Evolutionary conservation across 2,329 filamentous ascomycete species (phyloP).

Genomic region (Neonectria magnoliae): DNA sequence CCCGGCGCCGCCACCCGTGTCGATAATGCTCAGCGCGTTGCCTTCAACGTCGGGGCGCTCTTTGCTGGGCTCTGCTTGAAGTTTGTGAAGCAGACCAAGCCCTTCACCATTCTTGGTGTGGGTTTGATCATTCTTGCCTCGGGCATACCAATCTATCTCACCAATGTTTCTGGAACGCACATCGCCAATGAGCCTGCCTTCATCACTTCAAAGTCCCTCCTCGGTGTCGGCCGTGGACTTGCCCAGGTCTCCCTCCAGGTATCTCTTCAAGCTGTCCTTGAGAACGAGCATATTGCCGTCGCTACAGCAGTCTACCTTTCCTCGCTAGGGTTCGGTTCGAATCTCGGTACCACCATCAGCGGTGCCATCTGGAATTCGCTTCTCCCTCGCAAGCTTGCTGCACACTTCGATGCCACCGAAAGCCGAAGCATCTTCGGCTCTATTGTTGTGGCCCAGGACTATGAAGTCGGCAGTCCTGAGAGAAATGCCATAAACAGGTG

Average conservation of each 20-base stretch:
- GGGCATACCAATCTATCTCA: slow-evolving; percentile 29
- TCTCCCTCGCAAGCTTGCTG: slow-evolving; percentile 18
- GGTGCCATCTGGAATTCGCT: slow-evolving; percentile 35
- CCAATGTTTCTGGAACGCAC: slow-evolving; percentile 27
- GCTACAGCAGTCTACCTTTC: slow-evolving; percentile 28
- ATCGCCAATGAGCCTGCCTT: slow-evolving; percentile 31
- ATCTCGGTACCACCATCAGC: slow-evolving; percentile 28
- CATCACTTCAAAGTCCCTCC: slow-evolving; percentile 28
- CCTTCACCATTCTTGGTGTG: slow-evolving; percentile 24
- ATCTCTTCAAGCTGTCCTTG: neutral
- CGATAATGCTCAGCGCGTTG: slow-evolving; percentile 28
- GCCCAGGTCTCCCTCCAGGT: neutral
- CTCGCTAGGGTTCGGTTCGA: slow-evolving; percentile 27
- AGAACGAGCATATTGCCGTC: neutral
- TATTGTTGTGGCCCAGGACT: neutral
- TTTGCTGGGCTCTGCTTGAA: slow-evolving; percentile 16
- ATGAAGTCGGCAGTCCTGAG: neutral
- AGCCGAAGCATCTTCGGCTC: neutral
- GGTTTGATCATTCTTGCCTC: slow-evolving; percentile 29
- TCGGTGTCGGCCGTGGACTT: slow-evolving; percentile 16
- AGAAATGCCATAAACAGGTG: neutral
- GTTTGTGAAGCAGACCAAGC: slow-evolving; percentile 31
- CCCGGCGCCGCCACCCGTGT: slow-evolving; percentile 30
- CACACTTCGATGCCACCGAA: slow-evolving; percentile 14
- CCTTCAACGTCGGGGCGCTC: slow-evolving; percentile 24